Evolutionary conservation across 176 grass and related monocot species (phyloP), one percentile per base, ranked within the genome.

Genomic region (Lolium rigidum): DNA sequence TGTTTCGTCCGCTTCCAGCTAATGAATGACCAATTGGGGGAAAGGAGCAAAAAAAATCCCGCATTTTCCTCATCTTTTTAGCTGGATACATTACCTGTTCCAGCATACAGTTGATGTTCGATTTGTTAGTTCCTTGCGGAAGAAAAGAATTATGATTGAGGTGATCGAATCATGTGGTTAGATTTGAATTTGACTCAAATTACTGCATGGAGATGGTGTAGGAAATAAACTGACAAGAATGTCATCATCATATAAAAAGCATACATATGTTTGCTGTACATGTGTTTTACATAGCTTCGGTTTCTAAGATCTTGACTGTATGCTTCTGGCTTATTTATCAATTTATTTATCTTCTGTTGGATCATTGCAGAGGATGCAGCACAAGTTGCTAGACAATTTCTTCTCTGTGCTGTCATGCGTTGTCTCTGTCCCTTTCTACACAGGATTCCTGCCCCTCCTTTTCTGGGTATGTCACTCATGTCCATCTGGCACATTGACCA

Each of bases 381-480:
- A 94, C 81, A 88, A 17, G 69, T 79, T 91, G 59, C 84, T 96
- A 63, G 97, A 99, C 89, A 88, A 83, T 44, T 79, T 99, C 68
- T 99, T 99, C 88, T 94, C 97, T 12, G 22, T 89, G 80, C 85
- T 99, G 73, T 99, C 97, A 62, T 92, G 94, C 70, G 79, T 93
- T 89, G 94, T 99, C 14, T 96, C 97, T 12, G 97, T 94, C 71
- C 97, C 97, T 22, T 99, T 99, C 83, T 99, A 96, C 82, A 99
- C 97, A 18, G 97, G 94, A 85, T 99, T 99, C 76, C 92, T 99
- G 38, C 94, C 97, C 46, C 84, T 99, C 31, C 92, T 99, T 1
- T 56, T 56, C 54, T 56, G 97, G 97, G 97, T 98, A 95, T 55
- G 83, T 43, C 21, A 35, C 31, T 78, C 79, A 13, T 65, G 21